Evolutionary conservation across 257 asterid genomes (phyloP).

Genomic region (Solanum clarkiae): DNA sequence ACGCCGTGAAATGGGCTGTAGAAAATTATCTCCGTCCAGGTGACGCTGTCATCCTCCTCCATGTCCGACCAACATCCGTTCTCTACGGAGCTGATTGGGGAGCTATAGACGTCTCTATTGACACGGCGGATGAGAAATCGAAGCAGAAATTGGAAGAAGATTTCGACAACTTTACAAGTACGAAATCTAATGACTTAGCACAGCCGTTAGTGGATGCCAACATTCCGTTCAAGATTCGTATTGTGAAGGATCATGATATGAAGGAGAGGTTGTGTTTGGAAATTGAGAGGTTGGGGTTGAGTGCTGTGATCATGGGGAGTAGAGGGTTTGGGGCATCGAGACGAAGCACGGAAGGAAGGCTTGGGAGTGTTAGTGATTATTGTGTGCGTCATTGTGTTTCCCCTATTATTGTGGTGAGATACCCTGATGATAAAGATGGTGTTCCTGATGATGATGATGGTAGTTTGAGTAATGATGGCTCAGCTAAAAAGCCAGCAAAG

Average conservation of each 20-base stretch:
- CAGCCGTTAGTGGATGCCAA: constrained; percentile 50
- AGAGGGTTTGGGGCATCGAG: constrained; percentile 62
- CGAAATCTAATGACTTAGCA: constrained; percentile 50
- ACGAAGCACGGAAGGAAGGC: constrained; percentile 50
- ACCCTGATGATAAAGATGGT: constrained; percentile 46
- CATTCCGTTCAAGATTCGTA: constrained; percentile 59
- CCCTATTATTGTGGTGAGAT: constrained; percentile 68
- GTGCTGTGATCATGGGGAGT: constrained; percentile 78
- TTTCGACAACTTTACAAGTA: constrained; percentile 48
- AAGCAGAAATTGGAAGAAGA: constrained; percentile 61
- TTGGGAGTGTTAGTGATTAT: constrained; percentile 76
- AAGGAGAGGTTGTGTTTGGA: constrained; percentile 78
- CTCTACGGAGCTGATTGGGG: constrained; percentile 71
- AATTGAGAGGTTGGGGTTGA: constrained; percentile 71
- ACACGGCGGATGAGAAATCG: constrained; percentile 35
- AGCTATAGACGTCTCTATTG: constrained; percentile 24
- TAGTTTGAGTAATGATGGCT: constrained; percentile 5
- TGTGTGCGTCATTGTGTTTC: constrained; percentile 71
- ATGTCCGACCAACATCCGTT: constrained; percentile 36
- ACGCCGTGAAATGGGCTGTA: constrained; percentile 67
- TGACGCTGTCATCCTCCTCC: constrained; percentile 66
- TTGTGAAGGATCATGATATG: constrained; percentile 76
- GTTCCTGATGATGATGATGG: constrained; percentile 15
- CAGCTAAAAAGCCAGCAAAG: constrained; percentile 9
- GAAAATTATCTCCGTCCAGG: constrained; percentile 67